Evolutionary conservation across 2,329 filamentous ascomycete species (phyloP), one percentile per base, ranked within the genome.

Genomic region (Stagonosporopsis chrysanthemi): DNA sequence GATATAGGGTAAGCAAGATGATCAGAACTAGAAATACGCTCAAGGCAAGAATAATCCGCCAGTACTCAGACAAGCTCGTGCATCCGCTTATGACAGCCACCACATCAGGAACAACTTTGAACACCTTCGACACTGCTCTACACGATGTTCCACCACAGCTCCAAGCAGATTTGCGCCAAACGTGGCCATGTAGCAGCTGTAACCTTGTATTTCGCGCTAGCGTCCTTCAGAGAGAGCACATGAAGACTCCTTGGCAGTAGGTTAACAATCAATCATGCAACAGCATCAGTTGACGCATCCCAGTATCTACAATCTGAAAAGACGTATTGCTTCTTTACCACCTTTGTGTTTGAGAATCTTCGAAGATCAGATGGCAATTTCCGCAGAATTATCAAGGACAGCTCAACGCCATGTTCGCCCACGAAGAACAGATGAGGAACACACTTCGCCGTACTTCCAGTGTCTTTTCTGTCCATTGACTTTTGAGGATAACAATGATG

Each of bases 201-300:
- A 11, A 19, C 12, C 39, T 55, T 11, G 39, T 17, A 1, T 55
- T 55, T 17, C n/a, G 17, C 26, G 39, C 17, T 15, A 40, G 45
- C 11, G 29, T 44, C 5, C 26, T 28, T 11, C 52, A 55, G 11
- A 44, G 52, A 28, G 31, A 38, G 1, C 52, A 55, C 40, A 49
- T 49, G 52, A 55, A 55, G 33, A 40, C 9, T 22, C 11, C 39
- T 6, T 55, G 52, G 52, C 52, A 55, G 52, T 50, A 55, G 12
- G 52, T 44, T n/a, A 14, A 14, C 2, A 4, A 33, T 2, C 6
- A 23, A 31, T 4, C 4, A 9, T 5, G 11, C 0, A 17, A 22
- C 12, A 6, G 14, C 14, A 23, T 15, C 24, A n/a, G 19, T 40
- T 55, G n/a, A 55, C 26, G 26, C 17, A 12, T 2, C 6, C 14